A percentile compares a stretch with the other conserved stretches of the same genome.
These are phyloP conservation scores for Acanthamoeba sp. DNA, from an alignment of 208 protist genomes.

Conservation along the genomic window DNA sequence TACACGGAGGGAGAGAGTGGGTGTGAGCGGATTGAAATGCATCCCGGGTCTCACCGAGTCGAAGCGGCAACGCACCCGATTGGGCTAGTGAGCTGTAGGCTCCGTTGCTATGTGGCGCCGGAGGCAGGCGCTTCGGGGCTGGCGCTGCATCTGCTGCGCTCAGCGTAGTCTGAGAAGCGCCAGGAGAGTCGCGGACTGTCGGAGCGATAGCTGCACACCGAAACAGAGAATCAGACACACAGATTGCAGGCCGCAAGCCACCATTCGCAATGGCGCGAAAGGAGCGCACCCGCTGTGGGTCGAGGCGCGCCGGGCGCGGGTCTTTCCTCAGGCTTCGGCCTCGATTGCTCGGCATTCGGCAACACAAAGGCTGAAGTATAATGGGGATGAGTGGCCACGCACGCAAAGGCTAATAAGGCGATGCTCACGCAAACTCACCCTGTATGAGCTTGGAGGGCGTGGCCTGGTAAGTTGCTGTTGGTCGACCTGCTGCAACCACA, in stretches of 20 bases:
- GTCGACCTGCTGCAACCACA: background rate
- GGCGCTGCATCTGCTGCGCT: background rate
- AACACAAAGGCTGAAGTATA: constrained; percentile 8
- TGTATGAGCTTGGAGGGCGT: background rate
- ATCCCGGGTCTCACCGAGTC: too few species aligned
- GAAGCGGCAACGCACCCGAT: background rate
- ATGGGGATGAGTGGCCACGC: background rate
- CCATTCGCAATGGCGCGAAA: too few species aligned
- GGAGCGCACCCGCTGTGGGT: too few species aligned
- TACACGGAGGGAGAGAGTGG: background rate
- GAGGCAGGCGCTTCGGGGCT: background rate
- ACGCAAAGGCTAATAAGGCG: background rate
- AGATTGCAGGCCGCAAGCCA: too few species aligned
- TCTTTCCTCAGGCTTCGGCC: background rate
- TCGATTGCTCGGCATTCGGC: background rate
- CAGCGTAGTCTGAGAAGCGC: too few species aligned
- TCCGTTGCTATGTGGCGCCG: background rate
- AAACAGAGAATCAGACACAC: too few species aligned
- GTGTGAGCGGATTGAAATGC: too few species aligned
- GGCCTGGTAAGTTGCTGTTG: background rate
- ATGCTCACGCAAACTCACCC: background rate
- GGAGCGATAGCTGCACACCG: too few species aligned
- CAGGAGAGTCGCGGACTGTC: too few species aligned
- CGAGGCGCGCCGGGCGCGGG: background rate
- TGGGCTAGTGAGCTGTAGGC: background rate